Base-by-base conservation (phyloP, 2,329 filamentous ascomycete genomes). In the Diaporthe sp. region DNA sequence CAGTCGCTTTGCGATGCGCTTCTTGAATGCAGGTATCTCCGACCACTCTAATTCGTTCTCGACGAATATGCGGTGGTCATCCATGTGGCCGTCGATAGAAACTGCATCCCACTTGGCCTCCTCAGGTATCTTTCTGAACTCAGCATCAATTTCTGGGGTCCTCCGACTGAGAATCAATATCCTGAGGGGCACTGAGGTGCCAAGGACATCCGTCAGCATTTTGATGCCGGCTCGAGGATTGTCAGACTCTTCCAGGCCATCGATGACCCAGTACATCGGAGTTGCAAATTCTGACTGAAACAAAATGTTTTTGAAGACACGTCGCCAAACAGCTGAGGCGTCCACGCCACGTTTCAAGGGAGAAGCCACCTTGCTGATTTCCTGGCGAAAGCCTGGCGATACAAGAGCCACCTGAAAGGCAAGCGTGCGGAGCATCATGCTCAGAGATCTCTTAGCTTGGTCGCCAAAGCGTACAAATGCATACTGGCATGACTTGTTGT, bases 181-280 rank as follows among this genome's bases (percentile, higher is more conserved):
- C 0, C 81, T 76, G 10, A 83, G 75, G 8, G 82, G 80, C 2
- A 77, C n/a, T 19, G 76, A 25, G 3, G 30, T 72, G 52, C 5
- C 71, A 71, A n/a, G 76, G 4, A 81, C 50, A 30, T 80, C 78
- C 3, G 77, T 74, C 2, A 86, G 74, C 1, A 84, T 58, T 35
- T 77, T 77, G 0, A 84, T 60, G 1, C 84, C 22, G 1, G 77
- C 47, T 9, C 73, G n/a, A 7, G 82, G 79, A 25, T 69, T 70
- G 30, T 83, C 80, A 25, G 79, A 78, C 61, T 86, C 83, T 67
- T 86, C 83, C 1, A 86, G 40, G 2, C 79, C 84, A 78, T 86
- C 84, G 58, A 85, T 81, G 12, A 86, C 77, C 83, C 82, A 83
- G 75, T 83, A 85, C 2, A 85, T 30, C 0, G 82, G 79, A 5